Conservation (phyloP, 2,329 filamentous ascomycete genomes). For the Aspergillus proliferans region DNA sequence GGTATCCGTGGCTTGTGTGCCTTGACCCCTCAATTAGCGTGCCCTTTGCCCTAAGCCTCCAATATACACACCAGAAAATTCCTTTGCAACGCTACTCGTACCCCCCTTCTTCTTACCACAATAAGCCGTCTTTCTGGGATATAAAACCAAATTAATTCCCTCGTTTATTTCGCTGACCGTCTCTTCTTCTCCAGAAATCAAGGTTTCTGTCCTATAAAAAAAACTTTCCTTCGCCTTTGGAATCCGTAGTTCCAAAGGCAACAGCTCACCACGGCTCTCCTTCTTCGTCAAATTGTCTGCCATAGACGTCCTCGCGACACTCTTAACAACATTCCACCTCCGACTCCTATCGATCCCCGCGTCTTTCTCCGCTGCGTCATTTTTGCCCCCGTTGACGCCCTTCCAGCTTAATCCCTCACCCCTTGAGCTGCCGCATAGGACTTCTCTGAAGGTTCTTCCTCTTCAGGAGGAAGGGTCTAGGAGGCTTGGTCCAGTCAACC, state of each 20-base stretch:
- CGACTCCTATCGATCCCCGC: constrained; percentile 27
- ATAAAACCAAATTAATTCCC: not conserved
- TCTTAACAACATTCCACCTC: constrained; percentile 44
- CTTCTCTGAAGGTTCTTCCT: constrained; percentile 97
- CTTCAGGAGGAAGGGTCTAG: constrained; percentile 98
- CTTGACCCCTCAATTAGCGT: not conserved
- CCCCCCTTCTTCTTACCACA: not conserved
- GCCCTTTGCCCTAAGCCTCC: constrained; percentile 1
- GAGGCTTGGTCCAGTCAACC: constrained; percentile 89
- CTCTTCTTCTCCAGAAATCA: not conserved
- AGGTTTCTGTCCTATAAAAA: not conserved
- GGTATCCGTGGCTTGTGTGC: no score
- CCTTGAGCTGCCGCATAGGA: constrained; percentile 99
- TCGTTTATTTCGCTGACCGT: not conserved
- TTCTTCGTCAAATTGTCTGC: constrained; percentile 40
- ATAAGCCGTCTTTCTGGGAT: not conserved
- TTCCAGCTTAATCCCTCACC: constrained; percentile 51
- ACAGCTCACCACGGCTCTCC: constrained; percentile 33
- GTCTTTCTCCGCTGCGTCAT: constrained; percentile 31
- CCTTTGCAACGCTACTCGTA: not conserved
- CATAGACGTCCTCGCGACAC: constrained; percentile 38
- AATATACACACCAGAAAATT: not conserved
- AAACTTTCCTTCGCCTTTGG: constrained; percentile 29
- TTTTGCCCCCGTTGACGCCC: constrained; percentile 30
- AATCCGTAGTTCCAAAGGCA: constrained; percentile 32